A percentile compares a stretch with the other conserved stretches of the same genome.
Evolutionary conservation across 2,329 filamentous ascomycete genomes (phyloP).

Genomic region (Phialophora verrucosa): DNA sequence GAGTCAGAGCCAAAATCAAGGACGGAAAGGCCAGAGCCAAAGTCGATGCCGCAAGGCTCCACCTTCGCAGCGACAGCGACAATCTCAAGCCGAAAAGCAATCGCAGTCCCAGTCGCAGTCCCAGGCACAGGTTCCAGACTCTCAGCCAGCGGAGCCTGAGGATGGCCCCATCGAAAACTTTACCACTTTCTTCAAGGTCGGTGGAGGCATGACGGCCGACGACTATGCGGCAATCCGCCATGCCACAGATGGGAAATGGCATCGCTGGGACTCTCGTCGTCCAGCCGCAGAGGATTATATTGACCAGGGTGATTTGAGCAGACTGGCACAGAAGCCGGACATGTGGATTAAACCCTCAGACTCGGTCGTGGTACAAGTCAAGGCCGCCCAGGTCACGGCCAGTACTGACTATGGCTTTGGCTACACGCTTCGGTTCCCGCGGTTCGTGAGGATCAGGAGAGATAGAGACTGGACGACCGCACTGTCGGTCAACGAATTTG

Average conservation of each 20-base stretch:
- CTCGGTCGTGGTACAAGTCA: slow-evolving; percentile 85
- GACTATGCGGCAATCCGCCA: slow-evolving; percentile 86
- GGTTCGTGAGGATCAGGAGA: slow-evolving; percentile 79
- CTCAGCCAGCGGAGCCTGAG: slow-evolving; percentile 43
- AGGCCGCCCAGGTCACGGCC: slow-evolving; percentile 76
- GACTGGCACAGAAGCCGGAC: slow-evolving; percentile 80
- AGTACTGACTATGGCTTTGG: slow-evolving; percentile 80
- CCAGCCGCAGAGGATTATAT: slow-evolving; percentile 76
- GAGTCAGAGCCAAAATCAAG: slow-evolving; percentile 4
- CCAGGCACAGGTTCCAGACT: slow-evolving; percentile 20
- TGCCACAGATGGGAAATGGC: slow-evolving; percentile 89
- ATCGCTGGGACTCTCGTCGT: slow-evolving; percentile 76
- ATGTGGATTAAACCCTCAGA: slow-evolving; percentile 91
- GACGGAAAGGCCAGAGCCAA: not conserved
- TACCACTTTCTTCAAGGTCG: slow-evolving; percentile 94
- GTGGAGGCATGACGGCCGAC: slow-evolving; percentile 84
- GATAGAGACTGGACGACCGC: slow-evolving; percentile 85
- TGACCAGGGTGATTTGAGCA: slow-evolving; percentile 73
- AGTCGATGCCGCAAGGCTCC: not conserved
- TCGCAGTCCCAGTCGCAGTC: slow-evolving; percentile 27
- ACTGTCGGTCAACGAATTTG: slow-evolving; percentile 77
- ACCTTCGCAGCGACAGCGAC: slow-evolving; percentile 6
- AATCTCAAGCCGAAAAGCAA: slow-evolving; percentile 5
- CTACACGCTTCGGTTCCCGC: slow-evolving; percentile 84
- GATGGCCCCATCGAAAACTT: slow-evolving; percentile 68